A percentile compares a stretch with the other conserved stretches of the same genome.
Evolutionary conservation across 2,329 filamentous ascomycete genomes (phyloP).

Genomic region (Aphanocladium album): DNA sequence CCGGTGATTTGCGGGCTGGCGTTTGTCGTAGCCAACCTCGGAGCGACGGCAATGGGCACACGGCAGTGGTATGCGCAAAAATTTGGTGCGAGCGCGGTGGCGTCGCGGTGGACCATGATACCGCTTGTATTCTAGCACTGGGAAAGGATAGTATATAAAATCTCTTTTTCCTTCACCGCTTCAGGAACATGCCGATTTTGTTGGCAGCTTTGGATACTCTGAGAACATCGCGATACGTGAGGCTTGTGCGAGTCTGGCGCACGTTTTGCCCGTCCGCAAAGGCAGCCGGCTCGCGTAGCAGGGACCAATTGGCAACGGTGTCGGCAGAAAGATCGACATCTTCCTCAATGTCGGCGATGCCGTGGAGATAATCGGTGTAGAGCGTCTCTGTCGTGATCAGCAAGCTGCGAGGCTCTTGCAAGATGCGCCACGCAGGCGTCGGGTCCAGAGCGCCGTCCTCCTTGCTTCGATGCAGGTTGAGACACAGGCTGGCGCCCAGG

Average conservation of each 20-base stretch:
- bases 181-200: constrained; percentile 53
- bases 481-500: constrained; percentile 69
- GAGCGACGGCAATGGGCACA: constrained; percentile 72
- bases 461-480: constrained; percentile 68
- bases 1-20: constrained; percentile 65
- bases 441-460: constrained; percentile 53
- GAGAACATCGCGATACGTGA: constrained; percentile 82
- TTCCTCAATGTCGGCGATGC: constrained; percentile 60
- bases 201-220: constrained; percentile 70
- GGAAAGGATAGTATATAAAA: too few species aligned
- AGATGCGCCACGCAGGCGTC: constrained; percentile 51
- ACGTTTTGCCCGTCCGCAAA: constrained; percentile 49
- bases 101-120: constrained; percentile 68
- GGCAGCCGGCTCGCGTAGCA: constrained; percentile 48
- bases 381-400: constrained; percentile 65
- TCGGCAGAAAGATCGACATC: constrained; percentile 60
- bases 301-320: constrained; percentile 67
- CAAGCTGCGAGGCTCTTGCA: constrained; percentile 81
- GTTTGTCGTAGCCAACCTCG: constrained; percentile 77
- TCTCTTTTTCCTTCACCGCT: constrained; percentile 33
- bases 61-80: constrained; percentile 72
- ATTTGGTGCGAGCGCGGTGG: constrained; percentile 64
- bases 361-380: constrained; percentile 69
- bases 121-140: constrained; percentile 55
- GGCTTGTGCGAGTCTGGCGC: constrained; percentile 60